A percentile compares a stretch with the other conserved stretches of the same genome.
Evolutionary conservation across 2,329 filamentous ascomycete genomes (phyloP).

Genomic region (Colletotrichum sp.): DNA sequence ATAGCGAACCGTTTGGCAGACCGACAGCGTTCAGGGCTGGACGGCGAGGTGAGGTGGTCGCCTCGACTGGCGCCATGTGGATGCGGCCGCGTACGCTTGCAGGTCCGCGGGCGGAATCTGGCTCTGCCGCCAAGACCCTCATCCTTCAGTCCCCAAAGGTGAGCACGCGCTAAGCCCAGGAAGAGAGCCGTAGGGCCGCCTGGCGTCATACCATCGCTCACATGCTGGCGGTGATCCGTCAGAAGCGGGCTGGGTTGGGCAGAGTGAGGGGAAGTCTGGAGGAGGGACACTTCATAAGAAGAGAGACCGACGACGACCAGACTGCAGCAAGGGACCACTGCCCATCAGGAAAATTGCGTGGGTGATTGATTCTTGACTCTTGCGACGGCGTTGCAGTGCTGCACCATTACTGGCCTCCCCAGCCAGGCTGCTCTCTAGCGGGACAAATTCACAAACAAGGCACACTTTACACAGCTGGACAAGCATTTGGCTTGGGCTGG

Average conservation of each 20-base stretch:
- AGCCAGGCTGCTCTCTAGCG: not conserved
- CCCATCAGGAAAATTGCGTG: not conserved
- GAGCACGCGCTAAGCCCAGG: not conserved
- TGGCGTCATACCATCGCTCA: slow-evolving; percentile 12
- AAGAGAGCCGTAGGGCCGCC: slow-evolving; percentile 4
- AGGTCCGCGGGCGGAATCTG: slow-evolving; percentile 9
- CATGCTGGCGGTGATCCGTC: slow-evolving; percentile 15
- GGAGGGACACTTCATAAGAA: not conserved
- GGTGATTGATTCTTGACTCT: not conserved
- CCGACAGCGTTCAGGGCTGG: not conserved
- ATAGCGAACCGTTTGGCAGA: not conserved
- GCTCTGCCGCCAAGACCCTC: slow-evolving; percentile 14
- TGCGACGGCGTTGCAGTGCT: not conserved
- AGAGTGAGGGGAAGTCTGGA: not conserved
- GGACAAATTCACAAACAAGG: not conserved
- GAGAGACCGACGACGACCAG: not conserved
- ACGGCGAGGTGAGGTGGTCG: not conserved
- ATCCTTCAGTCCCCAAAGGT: not conserved
- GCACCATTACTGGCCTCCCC: not conserved
- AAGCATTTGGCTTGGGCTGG: not conserved
- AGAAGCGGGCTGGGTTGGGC: not conserved
- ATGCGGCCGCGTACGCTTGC: slow-evolving; percentile 17
- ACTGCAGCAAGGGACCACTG: not conserved
- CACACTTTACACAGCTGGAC: not conserved
- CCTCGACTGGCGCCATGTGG: slow-evolving; percentile 8